Evolutionary conservation across 2,329 filamentous ascomycete genomes (phyloP).

Genomic region (Shiraia sp.): DNA sequence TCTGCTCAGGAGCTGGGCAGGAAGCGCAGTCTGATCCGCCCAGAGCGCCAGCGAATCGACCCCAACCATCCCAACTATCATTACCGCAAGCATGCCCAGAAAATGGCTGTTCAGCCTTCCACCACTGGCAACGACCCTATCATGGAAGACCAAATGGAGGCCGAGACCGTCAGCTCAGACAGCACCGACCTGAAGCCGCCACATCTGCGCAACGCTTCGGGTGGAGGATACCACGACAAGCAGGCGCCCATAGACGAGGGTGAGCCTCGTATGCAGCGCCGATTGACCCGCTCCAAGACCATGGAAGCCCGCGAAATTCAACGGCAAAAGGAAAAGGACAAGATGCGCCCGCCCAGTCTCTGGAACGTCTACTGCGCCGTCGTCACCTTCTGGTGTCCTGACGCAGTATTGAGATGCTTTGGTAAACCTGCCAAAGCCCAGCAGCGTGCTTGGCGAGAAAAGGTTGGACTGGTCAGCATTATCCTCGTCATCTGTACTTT

Average conservation of each 20-base stretch:
- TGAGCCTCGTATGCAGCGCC: conserved; percentile 52
- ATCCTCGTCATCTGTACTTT: conserved; percentile 85
- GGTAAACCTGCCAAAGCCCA: conserved; percentile 85
- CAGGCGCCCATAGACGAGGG: conserved; percentile 38
- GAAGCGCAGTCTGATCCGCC: conserved; percentile 86
- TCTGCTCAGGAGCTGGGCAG: conserved; percentile 59
- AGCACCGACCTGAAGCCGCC: conserved; percentile 59
- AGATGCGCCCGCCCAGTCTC: conserved; percentile 76
- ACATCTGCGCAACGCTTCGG: conserved; percentile 44
- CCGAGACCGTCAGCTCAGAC: conserved; percentile 64
- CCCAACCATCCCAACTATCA: conserved; percentile 91
- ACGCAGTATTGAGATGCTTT: conserved; percentile 81
- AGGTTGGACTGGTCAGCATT: conserved; percentile 94
- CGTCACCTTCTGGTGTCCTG: conserved; percentile 92
- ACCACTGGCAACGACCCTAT: conserved; percentile 91
- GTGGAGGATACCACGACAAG: conserved; percentile 45
- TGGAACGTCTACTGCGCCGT: conserved; percentile 97
- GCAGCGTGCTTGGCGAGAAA: conserved; percentile 93
- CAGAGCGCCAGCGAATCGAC: conserved; percentile 84
- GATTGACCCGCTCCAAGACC: conserved; percentile 67
- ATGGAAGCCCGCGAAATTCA: conserved; percentile 63
- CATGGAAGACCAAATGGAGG: conserved; percentile 66
- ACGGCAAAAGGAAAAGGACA: conserved; percentile 62
- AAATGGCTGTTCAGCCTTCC: conserved; percentile 88
- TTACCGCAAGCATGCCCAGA: conserved; percentile 91